Base-by-base conservation (phyloP, 2,329 filamentous ascomycete genomes). In the Trichoderma lentiforme region DNA sequence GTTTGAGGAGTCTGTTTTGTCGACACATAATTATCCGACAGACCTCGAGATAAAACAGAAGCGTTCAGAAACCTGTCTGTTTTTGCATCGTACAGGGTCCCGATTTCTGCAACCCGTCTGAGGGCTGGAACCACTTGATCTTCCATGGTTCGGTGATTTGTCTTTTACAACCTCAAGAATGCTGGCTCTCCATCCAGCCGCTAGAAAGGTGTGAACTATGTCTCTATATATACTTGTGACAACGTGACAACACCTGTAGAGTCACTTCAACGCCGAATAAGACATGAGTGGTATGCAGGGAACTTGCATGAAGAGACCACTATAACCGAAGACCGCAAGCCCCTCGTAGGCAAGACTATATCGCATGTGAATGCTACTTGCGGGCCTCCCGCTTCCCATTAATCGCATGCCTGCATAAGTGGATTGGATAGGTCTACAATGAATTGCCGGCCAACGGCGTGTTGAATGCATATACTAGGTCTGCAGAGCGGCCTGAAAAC, bases 1-100 rank as follows among this genome's bases (percentile, higher is more conserved):
- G 62, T 53, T 0, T 4, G 4, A 3, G 30, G 11, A 9, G 4
- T 6, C 28, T 4, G n/a, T 6, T 18, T 39, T 28, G 34, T 26
- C 9, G 51, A 53, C 6, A 70, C 9, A 0, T 6, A 7, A 3
- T 30, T 60, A 9, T 12, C 15, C 0, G 60, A 61, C 0, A 7
- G 12, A 1, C 14, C 51, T 12, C 2, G 8, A 15, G 57, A 62
- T 2, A 76, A 15, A 9, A 74, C 18, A 0, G 74, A 75, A 0
- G 47, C 62, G 0, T 56, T 6, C 7, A 76, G 69, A 3, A 76
- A 76, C 4, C 39, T 30, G 8, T 74, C 75, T 12, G 58, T 28
- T 4, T 30, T 71, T 4, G 72, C 72, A 14, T 76, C 70, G n/a
- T 76, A 76, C 32, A 76, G 21, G 0, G 75, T 73, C 1, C 75